Conservation (phyloP, 2,329 filamentous ascomycete genomes). For the Alternaria conjuncta region DNA sequence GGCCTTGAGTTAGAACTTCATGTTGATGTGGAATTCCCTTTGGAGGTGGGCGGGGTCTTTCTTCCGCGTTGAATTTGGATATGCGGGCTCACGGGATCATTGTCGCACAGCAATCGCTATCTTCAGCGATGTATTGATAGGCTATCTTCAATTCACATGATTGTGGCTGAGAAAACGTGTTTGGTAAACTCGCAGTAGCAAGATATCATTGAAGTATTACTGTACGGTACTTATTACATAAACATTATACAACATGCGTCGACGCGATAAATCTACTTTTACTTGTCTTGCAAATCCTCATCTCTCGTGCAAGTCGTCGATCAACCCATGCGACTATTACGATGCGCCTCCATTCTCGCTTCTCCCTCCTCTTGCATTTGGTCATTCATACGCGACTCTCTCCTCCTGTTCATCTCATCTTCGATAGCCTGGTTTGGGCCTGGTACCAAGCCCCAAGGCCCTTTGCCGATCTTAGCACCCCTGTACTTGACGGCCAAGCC, state of each 20-base stretch:
- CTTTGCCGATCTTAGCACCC: conserved; percentile 23
- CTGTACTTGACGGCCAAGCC: conserved; percentile 30
- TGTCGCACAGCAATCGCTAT: neutral
- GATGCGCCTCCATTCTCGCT: conserved; percentile 5
- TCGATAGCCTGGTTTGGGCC: conserved; percentile 10
- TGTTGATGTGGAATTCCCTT: neutral
- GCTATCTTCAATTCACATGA: neutral
- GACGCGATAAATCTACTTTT: neutral
- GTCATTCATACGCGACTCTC: conserved; percentile 1
- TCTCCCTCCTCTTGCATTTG: conserved; percentile 8
- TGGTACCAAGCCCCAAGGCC: conserved; percentile 17
- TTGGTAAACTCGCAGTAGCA: neutral
- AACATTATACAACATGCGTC: neutral
- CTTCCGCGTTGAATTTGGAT: neutral
- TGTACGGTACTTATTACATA: neutral
- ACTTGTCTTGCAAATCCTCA: neutral
- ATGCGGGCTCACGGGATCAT: neutral
- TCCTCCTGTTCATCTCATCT: neutral
- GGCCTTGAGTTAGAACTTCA: neutral
- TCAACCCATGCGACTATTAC: neutral
- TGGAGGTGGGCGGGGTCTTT: neutral
- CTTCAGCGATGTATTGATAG: neutral
- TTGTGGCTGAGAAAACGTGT: neutral
- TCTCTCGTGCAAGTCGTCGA: neutral
- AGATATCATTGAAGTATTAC: neutral